phyloP scores from a whole-genome alignment of 176 grass and related monocot species.

The Olyra latifolia region DNA sequence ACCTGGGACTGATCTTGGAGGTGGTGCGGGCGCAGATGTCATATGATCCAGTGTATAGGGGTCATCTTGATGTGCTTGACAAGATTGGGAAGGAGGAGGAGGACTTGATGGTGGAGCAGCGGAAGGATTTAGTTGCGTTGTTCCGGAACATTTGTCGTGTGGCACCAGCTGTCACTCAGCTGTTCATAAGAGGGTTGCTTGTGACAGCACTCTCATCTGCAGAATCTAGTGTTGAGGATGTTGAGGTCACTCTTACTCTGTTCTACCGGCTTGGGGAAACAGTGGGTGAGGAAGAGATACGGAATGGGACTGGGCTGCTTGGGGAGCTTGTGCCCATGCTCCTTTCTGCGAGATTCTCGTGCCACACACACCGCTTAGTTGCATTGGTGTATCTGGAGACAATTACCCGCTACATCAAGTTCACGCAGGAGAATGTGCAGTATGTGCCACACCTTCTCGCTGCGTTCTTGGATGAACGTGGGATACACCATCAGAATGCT shows the following conservation, averaged over 20 bases:
- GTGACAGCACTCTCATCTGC: conserved; percentile 56
- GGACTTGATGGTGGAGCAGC: conserved; percentile 75
- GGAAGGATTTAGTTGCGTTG: conserved; percentile 78
- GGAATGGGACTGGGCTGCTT: conserved; percentile 57
- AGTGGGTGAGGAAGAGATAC: conserved; percentile 73
- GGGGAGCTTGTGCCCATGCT: conserved; percentile 82
- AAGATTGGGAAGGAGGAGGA: conserved; percentile 94
- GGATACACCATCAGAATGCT: conserved; percentile 79
- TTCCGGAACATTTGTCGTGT: conserved; percentile 89
- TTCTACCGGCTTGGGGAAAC: conserved; percentile 77
- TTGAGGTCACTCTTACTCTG: conserved; percentile 79
- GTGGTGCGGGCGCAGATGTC: conserved; percentile 70
- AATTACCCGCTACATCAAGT: conserved; percentile 84
- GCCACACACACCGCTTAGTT: conserved; percentile 86
- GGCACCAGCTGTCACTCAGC: conserved; percentile 64
- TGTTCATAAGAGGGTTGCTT: conserved; percentile 76
- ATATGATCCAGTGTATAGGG: conserved; percentile 73
- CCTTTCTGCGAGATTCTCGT: conserved; percentile 69
- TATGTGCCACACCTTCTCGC: conserved; percentile 73
- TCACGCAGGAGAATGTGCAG: conserved; percentile 76
- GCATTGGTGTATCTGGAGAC: conserved; percentile 87
- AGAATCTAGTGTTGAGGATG: conserved; percentile 76
- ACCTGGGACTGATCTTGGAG: conserved; percentile 74
- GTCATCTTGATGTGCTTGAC: conserved; percentile 78
- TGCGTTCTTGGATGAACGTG: conserved; percentile 86